Evolutionary conservation across 768 basidiomycete species (phyloP), one percentile per base, ranked within the genome.

Genomic region (Agaricus sinodeliciosus): DNA sequence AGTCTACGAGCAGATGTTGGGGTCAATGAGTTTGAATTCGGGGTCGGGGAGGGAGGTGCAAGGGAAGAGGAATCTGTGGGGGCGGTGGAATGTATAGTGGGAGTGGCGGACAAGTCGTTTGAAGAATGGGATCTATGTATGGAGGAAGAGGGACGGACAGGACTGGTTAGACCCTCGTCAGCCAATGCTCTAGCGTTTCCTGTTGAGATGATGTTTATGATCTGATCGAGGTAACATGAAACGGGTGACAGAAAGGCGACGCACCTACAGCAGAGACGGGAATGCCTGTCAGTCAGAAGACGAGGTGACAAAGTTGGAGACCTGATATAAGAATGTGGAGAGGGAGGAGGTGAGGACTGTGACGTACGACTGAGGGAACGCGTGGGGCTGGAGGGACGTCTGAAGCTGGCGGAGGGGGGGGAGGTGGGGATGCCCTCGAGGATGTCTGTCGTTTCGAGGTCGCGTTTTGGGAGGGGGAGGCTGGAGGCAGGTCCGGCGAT

Each of bases 111-210:
- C 2, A 47, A 13, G 47, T 51, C 50, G 41, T 43, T 55, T 7
- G 42, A 43, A 43, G 54, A 18, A 15, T 43, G 39, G 45, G 45
- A 55, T 53, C 59, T 51, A 67, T 64, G 36, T 59, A 58, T 50
- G 43, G 47, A 47, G 16, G 67, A 62, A 16, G 68, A 52, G 48
- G 68, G 54, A 41, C 37, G 55, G 62, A 69, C 49, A 63, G 67
- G 44, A 70, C 64, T 35, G 67, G 63, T 61, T 70, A 68, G 68
- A 34, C 82, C 81, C 57, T 90, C 88, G 46, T 91, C 90, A 27
- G 90, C 85, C 58, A 93, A 72, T 25, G 85, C 85, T 42, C 88
- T 84, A 39, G 89, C 90, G 71, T 92, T 90, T 43, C 90, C 90
- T 91, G 67, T 52, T 54, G 60, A 58, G 55, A 58, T 13, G 35